Conservation (phyloP, 75 land plant species). For the Gnetum montanum region DNA sequence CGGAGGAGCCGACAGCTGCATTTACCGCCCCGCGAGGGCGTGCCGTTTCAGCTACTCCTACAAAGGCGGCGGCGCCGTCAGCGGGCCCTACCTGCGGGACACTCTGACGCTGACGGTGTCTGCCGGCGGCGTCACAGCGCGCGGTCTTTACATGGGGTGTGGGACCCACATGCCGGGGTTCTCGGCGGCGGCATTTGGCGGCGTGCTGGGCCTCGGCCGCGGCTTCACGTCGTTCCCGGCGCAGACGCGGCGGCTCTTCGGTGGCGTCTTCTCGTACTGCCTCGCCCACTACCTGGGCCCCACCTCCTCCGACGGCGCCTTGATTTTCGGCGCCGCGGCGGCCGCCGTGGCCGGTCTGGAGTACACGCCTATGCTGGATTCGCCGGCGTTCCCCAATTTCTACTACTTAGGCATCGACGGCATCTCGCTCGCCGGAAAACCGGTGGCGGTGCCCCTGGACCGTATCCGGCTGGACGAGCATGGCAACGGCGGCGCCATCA, state of each 20-base stretch:
- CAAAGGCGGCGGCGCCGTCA: constrained; percentile 18
- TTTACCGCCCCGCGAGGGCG: constrained; percentile 9
- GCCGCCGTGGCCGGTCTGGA: neutral
- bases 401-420: constrained; percentile 26
- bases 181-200: constrained; percentile 13
- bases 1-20: neutral
- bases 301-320: constrained; percentile 21
- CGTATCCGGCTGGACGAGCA: constrained; percentile 16
- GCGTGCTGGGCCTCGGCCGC: constrained; percentile 49
- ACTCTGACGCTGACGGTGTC: constrained; percentile 19
- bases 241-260: constrained; percentile 6
- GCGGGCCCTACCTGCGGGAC: constrained; percentile 30
- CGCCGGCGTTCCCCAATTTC: constrained; percentile 5
- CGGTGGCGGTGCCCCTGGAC: constrained; percentile 18
- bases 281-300: constrained; percentile 38
- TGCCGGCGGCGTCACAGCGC: constrained; percentile 4
- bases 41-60: constrained; percentile 29
- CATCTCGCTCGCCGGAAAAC: constrained; percentile 18
- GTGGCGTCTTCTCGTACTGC: constrained; percentile 60
- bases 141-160: constrained; percentile 25
- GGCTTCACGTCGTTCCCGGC: constrained; percentile 32
- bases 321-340: constrained; percentile 31
- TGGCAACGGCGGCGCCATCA: constrained; percentile 25
- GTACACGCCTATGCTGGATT: neutral
- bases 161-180: neutral